Base-by-base conservation (phyloP, 75 land plant species). In the Chamaecyparis obtusa region DNA sequence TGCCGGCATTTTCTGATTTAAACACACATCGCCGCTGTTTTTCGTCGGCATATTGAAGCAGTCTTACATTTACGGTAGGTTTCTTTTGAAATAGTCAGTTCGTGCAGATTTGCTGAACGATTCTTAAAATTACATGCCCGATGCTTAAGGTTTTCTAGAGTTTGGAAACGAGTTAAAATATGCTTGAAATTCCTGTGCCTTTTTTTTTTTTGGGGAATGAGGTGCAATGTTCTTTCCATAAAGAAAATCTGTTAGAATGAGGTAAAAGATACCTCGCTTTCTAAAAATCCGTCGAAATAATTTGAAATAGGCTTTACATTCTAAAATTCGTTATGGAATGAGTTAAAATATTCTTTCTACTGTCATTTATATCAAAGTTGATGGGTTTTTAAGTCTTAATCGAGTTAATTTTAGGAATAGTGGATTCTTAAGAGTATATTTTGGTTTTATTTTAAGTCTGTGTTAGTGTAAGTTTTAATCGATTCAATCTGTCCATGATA, bases 21-120 rank as follows among this genome's bases (percentile, higher is more conserved):
- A 37, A 39, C 83, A 48, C 30, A 44, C 49, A 24, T 24, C 30
- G 32, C 83, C 83, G 1, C 49, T 80, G 48, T 80, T 80, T 80
- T 80, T 80, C 5, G 83, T 81, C 49, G 3, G 48, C 51, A 81
- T 81, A 44, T 41, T 81, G 51, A 81, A 81, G 83, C 51, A 81
- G 30, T 81, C 83, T 44, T 81, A 46, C 49, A 46, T 81, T 37
- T 46, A 43, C 32, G 83, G 83, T n/a, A 81, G 15, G 27, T 81
- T 30, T 44, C 32, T 24, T 46, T 44, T 72, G 15, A 72, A 72
- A 32, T 33, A 32, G 13, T 72, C 33, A 9, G 76, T 32, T 32
- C 33, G 76, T 10, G 37, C 27, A 2, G 41, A 39, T 39, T 39
- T 39, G 41, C 41, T 1, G 36, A 32, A 32, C 9, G 32, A 32